A percentile compares a stretch with the other conserved stretches of the same genome.
Evolutionary conservation across 1,139 yeast genomes (phyloP).

Genomic region (Hansenula sp.): DNA sequence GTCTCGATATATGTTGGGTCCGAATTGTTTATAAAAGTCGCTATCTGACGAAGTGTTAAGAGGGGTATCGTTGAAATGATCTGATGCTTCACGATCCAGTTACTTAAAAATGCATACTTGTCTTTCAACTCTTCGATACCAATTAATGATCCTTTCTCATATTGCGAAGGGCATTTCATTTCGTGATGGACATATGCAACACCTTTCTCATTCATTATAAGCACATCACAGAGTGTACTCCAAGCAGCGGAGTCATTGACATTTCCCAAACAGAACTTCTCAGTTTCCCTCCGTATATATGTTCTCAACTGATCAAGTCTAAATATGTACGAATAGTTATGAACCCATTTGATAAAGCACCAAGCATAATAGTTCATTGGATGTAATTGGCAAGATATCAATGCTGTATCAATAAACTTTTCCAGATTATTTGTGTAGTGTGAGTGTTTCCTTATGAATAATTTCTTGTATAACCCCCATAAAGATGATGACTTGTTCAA

Average conservation of each 20-base stretch:
- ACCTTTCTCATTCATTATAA: neutral
- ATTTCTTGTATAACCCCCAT: slow-evolving; percentile 35
- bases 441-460: slow-evolving; percentile 13
- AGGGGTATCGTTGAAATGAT: neutral
- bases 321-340: neutral
- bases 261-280: slow-evolving; percentile 19
- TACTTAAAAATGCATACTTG: neutral
- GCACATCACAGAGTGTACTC: neutral
- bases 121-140: neutral
- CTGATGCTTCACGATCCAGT: neutral
- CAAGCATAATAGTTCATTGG: slow-evolving; percentile 42
- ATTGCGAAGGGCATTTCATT: neutral
- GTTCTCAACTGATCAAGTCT: neutral
- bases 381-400: slow-evolving; percentile 30
- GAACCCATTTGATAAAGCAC: slow-evolving; percentile 28
- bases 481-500: slow-evolving; percentile 41
- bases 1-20: neutral
- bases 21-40: neutral
- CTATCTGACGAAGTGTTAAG: neutral
- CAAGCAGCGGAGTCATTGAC: slow-evolving; percentile 1
- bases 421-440: slow-evolving; percentile 1
- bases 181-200: neutral
- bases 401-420: slow-evolving; percentile 12
- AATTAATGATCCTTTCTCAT: neutral
- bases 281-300: neutral